Evolutionary conservation across 1,139 yeast species (phyloP).

Genomic region (Saccharomyces hybrid): DNA sequence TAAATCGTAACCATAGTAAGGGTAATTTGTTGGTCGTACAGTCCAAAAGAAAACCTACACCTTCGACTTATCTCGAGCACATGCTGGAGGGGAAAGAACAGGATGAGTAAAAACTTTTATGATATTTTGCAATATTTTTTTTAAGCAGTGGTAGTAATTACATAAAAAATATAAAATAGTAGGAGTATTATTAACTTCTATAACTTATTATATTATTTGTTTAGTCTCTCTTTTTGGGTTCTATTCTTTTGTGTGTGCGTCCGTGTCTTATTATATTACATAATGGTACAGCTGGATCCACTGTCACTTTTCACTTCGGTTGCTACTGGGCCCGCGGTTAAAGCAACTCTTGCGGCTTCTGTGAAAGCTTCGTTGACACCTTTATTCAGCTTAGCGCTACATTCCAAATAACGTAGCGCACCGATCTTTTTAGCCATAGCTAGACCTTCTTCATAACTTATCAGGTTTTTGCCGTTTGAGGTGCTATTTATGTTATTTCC

Average conservation of each 20-base stretch:
- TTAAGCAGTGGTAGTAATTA: background rate
- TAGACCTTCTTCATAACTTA: slow-evolving; percentile 75
- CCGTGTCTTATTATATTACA: slow-evolving; percentile 24
- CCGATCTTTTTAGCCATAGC: slow-evolving; percentile 82
- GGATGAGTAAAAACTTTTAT: background rate
- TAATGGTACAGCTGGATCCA: slow-evolving; percentile 33
- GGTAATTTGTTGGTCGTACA: slow-evolving; percentile 1
- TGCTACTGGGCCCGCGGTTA: slow-evolving; percentile 82
- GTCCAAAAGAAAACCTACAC: slow-evolving; percentile 9
- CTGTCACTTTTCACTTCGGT: slow-evolving; percentile 45
- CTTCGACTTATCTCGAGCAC: slow-evolving; percentile 16
- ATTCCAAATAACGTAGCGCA: slow-evolving; percentile 80
- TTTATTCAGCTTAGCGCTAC: slow-evolving; percentile 88
- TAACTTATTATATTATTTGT: background rate
- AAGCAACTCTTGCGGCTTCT: slow-evolving; percentile 94
- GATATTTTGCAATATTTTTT: slow-evolving; percentile 1
- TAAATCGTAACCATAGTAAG: slow-evolving; percentile 18
- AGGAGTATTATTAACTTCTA: slow-evolving; percentile 1
- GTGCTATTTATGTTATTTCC: slow-evolving; percentile 31
- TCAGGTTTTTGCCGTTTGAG: slow-evolving; percentile 37
- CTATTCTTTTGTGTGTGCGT: background rate
- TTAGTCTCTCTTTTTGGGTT: slow-evolving; percentile 4
- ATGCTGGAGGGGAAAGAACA: slow-evolving; percentile 9
- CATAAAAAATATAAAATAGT: background rate
- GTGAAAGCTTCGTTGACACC: slow-evolving; percentile 97